Conservation (phyloP, 31 red algal species). For the Bonnemaisonia californica region DNA sequence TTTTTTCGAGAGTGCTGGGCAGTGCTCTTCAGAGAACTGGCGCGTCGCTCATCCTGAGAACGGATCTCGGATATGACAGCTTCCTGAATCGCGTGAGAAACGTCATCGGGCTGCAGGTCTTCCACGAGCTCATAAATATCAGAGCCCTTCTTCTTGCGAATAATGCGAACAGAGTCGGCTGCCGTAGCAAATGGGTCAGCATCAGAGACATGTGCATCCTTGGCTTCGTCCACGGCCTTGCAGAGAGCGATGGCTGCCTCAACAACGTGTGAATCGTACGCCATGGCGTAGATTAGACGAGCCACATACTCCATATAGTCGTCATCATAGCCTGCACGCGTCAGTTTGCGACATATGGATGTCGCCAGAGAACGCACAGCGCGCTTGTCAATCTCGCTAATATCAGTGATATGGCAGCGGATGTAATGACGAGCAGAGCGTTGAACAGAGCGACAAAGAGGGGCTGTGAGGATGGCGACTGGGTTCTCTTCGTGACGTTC, state of each 20-base stretch:
- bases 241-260: neutral
- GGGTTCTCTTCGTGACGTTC: neutral
- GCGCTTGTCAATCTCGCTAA: neutral
- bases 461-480: neutral
- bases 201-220: neutral
- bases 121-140: neutral
- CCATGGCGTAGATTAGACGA: constrained; percentile 1
- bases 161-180: neutral
- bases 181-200: neutral
- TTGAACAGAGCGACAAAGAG: constrained; percentile 12
- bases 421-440: constrained; percentile 12
- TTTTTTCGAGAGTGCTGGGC: neutral
- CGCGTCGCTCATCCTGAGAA: neutral
- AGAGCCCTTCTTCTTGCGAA: neutral
- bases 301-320: neutral
- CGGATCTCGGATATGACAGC: neutral
- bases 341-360: neutral
- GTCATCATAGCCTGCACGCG: neutral
- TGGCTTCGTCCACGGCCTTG: neutral
- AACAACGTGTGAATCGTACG: neutral
- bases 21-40: neutral
- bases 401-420: neutral
- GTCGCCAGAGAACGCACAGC: constrained; percentile 8
- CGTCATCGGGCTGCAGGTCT: neutral
- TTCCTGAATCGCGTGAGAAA: neutral